Conservation (phyloP, 2,329 filamentous ascomycete genomes). For the Pseudogymnoascus pannorum region DNA sequence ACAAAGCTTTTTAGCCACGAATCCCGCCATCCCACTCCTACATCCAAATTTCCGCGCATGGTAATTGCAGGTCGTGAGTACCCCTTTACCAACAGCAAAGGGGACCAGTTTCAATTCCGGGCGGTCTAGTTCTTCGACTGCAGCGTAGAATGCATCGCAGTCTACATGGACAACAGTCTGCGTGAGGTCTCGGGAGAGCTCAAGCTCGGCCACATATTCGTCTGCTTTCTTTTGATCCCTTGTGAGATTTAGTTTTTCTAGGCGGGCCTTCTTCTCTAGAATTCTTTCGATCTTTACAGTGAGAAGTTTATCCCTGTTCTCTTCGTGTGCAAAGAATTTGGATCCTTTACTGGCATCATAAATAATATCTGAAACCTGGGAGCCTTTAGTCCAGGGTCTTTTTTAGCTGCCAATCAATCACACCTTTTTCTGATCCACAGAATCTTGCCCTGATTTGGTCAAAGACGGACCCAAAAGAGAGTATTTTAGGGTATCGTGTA, state of each 20-base stretch:
- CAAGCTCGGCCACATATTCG: conserved; percentile 71
- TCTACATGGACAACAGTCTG: conserved; percentile 88
- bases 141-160: conserved; percentile 96
- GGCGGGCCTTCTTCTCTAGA: conserved; percentile 61
- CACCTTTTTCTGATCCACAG: conserved; percentile 85
- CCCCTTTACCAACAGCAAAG: conserved; percentile 75
- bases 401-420: background rate
- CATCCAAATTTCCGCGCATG: conserved; percentile 83
- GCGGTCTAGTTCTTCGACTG: conserved; percentile 77
- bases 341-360: conserved; percentile 95
- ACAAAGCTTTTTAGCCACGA: conserved; percentile 91
- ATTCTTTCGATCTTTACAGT: conserved; percentile 82
- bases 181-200: conserved; percentile 69
- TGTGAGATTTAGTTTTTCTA: conserved; percentile 70
- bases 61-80: conserved; percentile 72
- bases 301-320: conserved; percentile 70
- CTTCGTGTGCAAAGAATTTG: conserved; percentile 91
- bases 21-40: conserved; percentile 90
- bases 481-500: conserved; percentile 72
- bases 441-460: conserved; percentile 87
- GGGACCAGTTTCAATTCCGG: conserved; percentile 81
- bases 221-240: conserved; percentile 70
- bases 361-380: conserved; percentile 83
- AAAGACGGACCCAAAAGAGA: conserved; percentile 82
- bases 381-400: conserved; percentile 11